Conservation (phyloP, 1,139 yeast species). For the Pichia sp. region DNA sequence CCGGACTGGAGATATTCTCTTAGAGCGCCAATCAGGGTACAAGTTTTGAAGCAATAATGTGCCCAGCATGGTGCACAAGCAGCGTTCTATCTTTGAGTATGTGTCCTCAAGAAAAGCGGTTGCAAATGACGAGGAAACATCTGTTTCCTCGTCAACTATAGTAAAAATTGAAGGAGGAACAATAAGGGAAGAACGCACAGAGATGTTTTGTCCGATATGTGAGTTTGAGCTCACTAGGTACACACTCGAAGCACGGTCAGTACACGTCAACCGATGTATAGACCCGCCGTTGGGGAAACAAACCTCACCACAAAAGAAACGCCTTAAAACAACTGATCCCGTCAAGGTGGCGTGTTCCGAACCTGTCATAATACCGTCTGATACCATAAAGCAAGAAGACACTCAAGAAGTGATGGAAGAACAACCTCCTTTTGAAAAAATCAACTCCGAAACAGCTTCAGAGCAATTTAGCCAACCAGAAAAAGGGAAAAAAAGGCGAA, state of each 20-base stretch:
- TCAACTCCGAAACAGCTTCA: slow-evolving; percentile 10
- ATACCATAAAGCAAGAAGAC: neutral
- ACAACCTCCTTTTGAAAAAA: slow-evolving; percentile 1
- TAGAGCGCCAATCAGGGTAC: too few species aligned
- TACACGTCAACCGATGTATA: slow-evolving; percentile 59
- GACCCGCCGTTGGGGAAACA: slow-evolving; percentile 11
- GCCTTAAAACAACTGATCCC: neutral
- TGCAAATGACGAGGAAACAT: neutral
- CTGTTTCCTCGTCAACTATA: neutral
- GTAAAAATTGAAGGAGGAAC: neutral
- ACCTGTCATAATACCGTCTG: neutral
- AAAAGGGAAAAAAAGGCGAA: slow-evolving; percentile 23
- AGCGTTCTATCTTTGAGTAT: slow-evolving; percentile 11
- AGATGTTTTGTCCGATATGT: slow-evolving; percentile 51
- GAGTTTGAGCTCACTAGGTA: slow-evolving; percentile 34
- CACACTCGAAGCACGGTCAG: slow-evolving; percentile 41
- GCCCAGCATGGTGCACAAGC: neutral
- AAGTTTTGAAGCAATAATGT: neutral
- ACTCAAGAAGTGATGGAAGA: neutral
- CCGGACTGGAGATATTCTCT: too few species aligned
- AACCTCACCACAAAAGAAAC: neutral
- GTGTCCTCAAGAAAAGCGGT: neutral
- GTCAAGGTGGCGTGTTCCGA: neutral
- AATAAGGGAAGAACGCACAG: neutral
- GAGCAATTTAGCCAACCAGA: neutral